Evolutionary conservation across 495 filamentous ascomycete species (phyloP).

Genomic region (Penicillium alfredii): DNA sequence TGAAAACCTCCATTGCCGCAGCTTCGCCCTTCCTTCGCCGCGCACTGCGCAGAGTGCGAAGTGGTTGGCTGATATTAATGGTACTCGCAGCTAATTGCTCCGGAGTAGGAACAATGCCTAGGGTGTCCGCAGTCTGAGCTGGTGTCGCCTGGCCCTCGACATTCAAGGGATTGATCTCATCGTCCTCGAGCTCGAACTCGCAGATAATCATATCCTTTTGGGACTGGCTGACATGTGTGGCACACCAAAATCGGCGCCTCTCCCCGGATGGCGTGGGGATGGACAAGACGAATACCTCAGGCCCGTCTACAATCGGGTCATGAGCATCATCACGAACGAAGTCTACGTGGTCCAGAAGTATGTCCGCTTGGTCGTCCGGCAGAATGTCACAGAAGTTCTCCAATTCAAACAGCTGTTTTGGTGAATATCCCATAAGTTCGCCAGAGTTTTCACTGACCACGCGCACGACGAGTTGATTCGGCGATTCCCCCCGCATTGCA

Average conservation of each 20-base stretch:
- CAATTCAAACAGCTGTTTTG: constrained; percentile 68
- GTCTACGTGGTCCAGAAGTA: constrained; percentile 77
- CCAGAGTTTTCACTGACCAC: constrained; percentile 85
- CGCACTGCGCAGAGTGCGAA: constrained; percentile 73
- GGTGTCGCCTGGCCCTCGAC: constrained; percentile 50
- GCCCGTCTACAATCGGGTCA: constrained; percentile 67
- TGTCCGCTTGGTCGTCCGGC: constrained; percentile 74
- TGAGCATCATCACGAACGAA: constrained; percentile 71
- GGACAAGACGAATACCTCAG: constrained; percentile 78
- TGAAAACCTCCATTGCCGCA: constrained; percentile 89
- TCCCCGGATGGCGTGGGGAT: constrained; percentile 49
- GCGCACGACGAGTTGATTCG: constrained; percentile 63
- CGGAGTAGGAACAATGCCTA: constrained; percentile 59
- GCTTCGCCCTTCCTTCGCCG: constrained; percentile 74
- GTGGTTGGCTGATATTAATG: constrained; percentile 63
- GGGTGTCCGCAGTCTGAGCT: constrained; percentile 64
- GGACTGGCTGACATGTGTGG: constrained; percentile 64
- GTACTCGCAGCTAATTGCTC: constrained; percentile 69
- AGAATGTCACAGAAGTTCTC: constrained; percentile 75
- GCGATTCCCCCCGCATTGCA: constrained; percentile 65
- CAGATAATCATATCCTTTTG: constrained; percentile 73
- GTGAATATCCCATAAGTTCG: constrained; percentile 70
- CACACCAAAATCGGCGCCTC: constrained; percentile 76
- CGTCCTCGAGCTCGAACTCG: constrained; percentile 89
- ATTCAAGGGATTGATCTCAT: constrained; percentile 62